phyloP scores from a whole-genome alignment of 768 basidiomycete genomes.

The Fomitopsis pulvina region DNA sequence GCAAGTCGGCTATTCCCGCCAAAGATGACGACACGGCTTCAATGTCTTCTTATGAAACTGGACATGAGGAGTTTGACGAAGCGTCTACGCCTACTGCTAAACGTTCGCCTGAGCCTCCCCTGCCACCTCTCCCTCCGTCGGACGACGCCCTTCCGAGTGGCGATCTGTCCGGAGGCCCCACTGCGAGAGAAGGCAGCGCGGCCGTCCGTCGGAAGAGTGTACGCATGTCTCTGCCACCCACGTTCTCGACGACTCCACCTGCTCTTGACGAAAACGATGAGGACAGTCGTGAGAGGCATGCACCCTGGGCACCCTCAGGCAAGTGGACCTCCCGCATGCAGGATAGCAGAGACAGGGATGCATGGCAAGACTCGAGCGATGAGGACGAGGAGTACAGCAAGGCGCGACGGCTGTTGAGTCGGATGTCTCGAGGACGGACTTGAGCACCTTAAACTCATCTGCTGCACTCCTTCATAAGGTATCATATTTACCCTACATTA shows the following conservation, averaged over 20 bases:
- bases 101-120: slow-evolving; percentile 1
- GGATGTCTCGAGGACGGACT: slow-evolving; percentile 30
- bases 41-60: slow-evolving; percentile 63
- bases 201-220: slow-evolving; percentile 58
- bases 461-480: background rate
- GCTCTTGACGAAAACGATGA: slow-evolving; percentile 46
- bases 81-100: slow-evolving; percentile 22
- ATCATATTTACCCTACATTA: background rate
- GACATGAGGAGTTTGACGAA: slow-evolving; percentile 44
- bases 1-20: background rate
- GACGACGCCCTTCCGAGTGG: slow-evolving; percentile 17
- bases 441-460: too few relatives aligned
- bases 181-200: slow-evolving; percentile 18
- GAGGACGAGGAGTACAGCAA: slow-evolving; percentile 62
- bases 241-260: slow-evolving; percentile 68
- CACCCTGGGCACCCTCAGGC: slow-evolving; percentile 19
- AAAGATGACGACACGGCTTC: slow-evolving; percentile 37
- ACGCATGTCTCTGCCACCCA: slow-evolving; percentile 69
- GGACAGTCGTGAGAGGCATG: slow-evolving; percentile 6
- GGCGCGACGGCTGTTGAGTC: slow-evolving; percentile 48
- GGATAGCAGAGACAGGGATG: slow-evolving; percentile 24
- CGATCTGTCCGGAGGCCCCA: slow-evolving; percentile 22
- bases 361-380: slow-evolving; percentile 75
- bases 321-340: slow-evolving; percentile 16
- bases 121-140: slow-evolving; percentile 14